A percentile compares a stretch with the other conserved stretches of the same genome.
phyloP scores from a whole-genome alignment of 2,329 filamentous ascomycete genomes.

The Shiraia bambusicola region DNA sequence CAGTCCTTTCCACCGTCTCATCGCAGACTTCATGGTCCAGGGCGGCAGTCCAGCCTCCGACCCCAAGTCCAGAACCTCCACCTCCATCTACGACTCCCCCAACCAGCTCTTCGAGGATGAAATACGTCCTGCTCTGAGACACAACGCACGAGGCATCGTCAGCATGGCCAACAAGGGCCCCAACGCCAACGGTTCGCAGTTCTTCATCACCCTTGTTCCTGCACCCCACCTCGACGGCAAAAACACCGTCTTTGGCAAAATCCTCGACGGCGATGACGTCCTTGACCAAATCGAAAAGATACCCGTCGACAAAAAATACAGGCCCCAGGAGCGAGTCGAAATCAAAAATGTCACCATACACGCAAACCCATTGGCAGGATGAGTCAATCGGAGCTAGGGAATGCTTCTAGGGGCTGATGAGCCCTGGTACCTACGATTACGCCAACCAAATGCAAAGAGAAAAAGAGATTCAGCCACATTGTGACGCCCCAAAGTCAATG shows the following conservation, averaged over 20 bases:
- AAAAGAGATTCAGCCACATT: slow-evolving; percentile 18
- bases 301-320: slow-evolving; percentile 74
- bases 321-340: slow-evolving; percentile 65
- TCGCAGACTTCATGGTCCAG: slow-evolving; percentile 79
- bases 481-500: slow-evolving; percentile 1
- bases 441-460: slow-evolving; percentile 28
- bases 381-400: slow-evolving; percentile 25
- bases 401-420: slow-evolving; percentile 33
- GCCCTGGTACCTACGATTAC: slow-evolving; percentile 39
- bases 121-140: slow-evolving; percentile 68
- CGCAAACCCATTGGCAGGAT: slow-evolving; percentile 73
- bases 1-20: slow-evolving; percentile 77
- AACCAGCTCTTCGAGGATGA: slow-evolving; percentile 71
- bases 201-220: slow-evolving; percentile 77
- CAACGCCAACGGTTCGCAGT: slow-evolving; percentile 74
- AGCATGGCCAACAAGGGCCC: slow-evolving; percentile 80
- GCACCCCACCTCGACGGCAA: slow-evolving; percentile 79
- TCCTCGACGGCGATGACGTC: slow-evolving; percentile 62
- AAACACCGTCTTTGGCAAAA: slow-evolving; percentile 80
- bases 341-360: slow-evolving; percentile 74
- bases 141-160: slow-evolving; percentile 68
- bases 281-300: slow-evolving; percentile 71
- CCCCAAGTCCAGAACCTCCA: slow-evolving; percentile 62
- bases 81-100: slow-evolving; percentile 65
- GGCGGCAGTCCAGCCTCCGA: slow-evolving; percentile 61